Evolutionary conservation across 805 yeast species (phyloP).

Genomic region (Schwanniomyces sp.): DNA sequence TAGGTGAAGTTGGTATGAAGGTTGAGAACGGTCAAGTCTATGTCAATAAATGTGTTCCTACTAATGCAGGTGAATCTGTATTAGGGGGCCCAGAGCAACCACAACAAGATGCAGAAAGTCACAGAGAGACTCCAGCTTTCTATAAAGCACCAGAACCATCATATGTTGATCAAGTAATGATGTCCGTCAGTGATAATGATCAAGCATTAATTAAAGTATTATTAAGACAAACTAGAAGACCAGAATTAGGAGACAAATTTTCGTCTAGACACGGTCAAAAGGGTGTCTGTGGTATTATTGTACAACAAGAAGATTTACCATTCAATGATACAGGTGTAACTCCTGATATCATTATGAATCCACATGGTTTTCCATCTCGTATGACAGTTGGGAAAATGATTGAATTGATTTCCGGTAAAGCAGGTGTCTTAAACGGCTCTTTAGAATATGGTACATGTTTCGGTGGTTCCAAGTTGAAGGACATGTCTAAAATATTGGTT

Average conservation of each 20-base stretch:
- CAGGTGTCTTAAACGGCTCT: slow-evolving; percentile 91
- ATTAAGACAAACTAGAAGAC: slow-evolving; percentile 92
- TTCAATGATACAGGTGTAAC: slow-evolving; percentile 88
- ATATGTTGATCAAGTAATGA: slow-evolving; percentile 95
- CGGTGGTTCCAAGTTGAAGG: slow-evolving; percentile 95
- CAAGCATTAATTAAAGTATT: slow-evolving; percentile 92
- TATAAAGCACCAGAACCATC: slow-evolving; percentile 96
- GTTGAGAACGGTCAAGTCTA: slow-evolving; percentile 92
- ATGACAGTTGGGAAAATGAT: slow-evolving; percentile 99
- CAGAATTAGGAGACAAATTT: slow-evolving; percentile 96
- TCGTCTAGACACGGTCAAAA: slow-evolving; percentile 98
- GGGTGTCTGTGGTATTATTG: slow-evolving; percentile 99
- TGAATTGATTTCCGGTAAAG: slow-evolving; percentile 94
- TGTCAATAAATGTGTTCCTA: slow-evolving; percentile 90
- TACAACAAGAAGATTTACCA: slow-evolving; percentile 95
- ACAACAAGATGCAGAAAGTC: slow-evolving; percentile 50
- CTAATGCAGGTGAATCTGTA: slow-evolving; percentile 71
- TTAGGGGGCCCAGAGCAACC: slow-evolving; percentile 36
- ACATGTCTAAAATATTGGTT: slow-evolving; percentile 87
- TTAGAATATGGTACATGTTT: slow-evolving; percentile 97
- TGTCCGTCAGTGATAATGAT: slow-evolving; percentile 93
- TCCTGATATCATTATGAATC: slow-evolving; percentile 98
- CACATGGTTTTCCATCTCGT: slow-evolving; percentile 99
- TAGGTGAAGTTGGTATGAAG: slow-evolving; percentile 92
- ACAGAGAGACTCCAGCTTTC: slow-evolving; percentile 85